Conservation (phyloP, 257 asterid species). For the Forsythia suspensa region DNA sequence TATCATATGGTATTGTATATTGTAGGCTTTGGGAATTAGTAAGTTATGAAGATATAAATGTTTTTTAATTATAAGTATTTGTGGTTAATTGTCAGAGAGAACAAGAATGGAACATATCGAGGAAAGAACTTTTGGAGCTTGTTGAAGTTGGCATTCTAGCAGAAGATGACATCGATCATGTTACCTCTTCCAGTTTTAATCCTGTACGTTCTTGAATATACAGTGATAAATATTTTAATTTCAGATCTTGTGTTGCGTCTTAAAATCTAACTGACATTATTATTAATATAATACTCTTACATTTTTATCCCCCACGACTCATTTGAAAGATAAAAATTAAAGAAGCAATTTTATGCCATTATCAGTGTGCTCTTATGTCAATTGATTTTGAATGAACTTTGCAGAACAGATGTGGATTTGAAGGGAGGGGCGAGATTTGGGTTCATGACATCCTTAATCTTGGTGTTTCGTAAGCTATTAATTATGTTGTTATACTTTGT, state of each 20-base stretch:
- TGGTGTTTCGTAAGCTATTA: slow-evolving; percentile 80
- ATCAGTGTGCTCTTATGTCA: slow-evolving; percentile 5
- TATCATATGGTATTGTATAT: slow-evolving; percentile 27
- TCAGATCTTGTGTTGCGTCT: background rate
- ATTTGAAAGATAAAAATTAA: background rate
- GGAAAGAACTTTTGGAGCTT: slow-evolving; percentile 91
- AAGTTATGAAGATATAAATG: background rate
- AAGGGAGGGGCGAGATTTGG: slow-evolving; percentile 97
- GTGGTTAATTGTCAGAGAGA: slow-evolving; percentile 66
- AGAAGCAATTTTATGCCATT: background rate
- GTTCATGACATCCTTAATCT: slow-evolving; percentile 87
- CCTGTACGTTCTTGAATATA: slow-evolving; percentile 54
- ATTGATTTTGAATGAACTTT: slow-evolving; percentile 18
- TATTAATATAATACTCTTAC: background rate
- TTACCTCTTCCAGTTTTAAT: slow-evolving; percentile 69
- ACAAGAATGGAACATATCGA: slow-evolving; percentile 96
- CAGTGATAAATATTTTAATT: background rate
- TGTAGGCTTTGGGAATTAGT: slow-evolving; percentile 15
- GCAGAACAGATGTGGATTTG: slow-evolving; percentile 99
- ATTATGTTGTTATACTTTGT: too few species aligned
- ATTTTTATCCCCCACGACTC: background rate
- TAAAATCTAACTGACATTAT: background rate
- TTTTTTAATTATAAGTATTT: slow-evolving; percentile 11
- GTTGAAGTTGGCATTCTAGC: slow-evolving; percentile 78
- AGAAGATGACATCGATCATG: slow-evolving; percentile 70